Evolutionary conservation across 768 basidiomycete species (phyloP), one percentile per base, ranked within the genome.

Genomic region (Boletus vinaceobasis): DNA sequence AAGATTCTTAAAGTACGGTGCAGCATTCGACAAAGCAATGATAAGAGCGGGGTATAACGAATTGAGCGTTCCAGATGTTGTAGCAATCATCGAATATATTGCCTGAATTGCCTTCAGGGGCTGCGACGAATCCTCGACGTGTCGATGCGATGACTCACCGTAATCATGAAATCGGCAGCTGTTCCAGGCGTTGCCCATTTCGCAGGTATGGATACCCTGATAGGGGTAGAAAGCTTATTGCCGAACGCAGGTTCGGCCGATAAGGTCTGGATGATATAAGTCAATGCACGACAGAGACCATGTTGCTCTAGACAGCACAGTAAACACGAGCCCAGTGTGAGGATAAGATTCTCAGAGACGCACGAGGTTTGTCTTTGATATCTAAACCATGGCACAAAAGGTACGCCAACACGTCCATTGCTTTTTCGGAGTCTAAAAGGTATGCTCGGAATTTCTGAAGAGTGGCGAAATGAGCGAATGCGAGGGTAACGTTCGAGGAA

Each of bases 351-450:
- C 31, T 37, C 49, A 44, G 11, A 42, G 36, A 71, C 85, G 67
- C 66, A 96, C 93, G 85, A 56, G 93, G 89, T 72, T 92, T 93
- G 65, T 98, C 95, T 71, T 97, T 97, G 65, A 93, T 85, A 57
- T 95, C 92, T 27, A 97, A 75, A 46, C 83, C 83, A 66, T 88
- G 88, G 62, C 88, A 87, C 14, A 97, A 72, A 35, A 96, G 79
- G 68, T 90, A 87, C 0, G 82, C 88, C 27, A 93, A 74, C 5
- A 94, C 65, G 63, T 95, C 89, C 69, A 83, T 84, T 2, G 83
- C 83, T 67, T 82, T 86, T 35, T 92, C 90, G 2, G 87, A 88
- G 48, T 93, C 88, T 13, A 95, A 71, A 8, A 95, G 73, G 67
- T 87, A 86, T n/a, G 76, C 72, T 21, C 90, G 82, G 72, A 98